phyloP scores from a whole-genome alignment of 2,329 filamentous ascomycete genomes.

The Cordyceps militaris region DNA sequence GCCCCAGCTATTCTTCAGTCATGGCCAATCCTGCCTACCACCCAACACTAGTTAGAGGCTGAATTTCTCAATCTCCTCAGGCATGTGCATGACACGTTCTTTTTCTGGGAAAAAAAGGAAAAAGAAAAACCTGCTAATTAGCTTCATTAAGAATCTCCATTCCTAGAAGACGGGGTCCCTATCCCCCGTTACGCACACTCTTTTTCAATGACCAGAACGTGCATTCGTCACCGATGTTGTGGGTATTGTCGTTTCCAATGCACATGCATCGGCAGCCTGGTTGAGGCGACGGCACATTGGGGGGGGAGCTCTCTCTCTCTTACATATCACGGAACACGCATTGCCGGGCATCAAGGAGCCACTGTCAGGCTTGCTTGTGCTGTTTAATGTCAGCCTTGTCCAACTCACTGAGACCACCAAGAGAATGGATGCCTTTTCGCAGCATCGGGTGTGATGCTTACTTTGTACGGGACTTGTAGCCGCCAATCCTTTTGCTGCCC shows the following conservation, averaged over 20 bases:
- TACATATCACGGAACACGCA: neutral
- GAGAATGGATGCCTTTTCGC: neutral
- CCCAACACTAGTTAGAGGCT: neutral
- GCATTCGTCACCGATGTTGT: too few species aligned
- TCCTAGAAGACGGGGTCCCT: neutral
- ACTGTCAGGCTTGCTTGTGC: neutral
- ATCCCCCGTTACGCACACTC: neutral
- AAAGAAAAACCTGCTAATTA: too few species aligned
- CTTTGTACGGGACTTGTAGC: neutral
- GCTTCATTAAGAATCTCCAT: neutral
- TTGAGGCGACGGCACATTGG: neutral
- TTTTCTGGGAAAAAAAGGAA: neutral
- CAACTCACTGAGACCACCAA: too few species aligned
- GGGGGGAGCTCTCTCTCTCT: neutral
- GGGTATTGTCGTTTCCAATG: neutral
- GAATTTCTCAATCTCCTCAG: conserved; percentile 1
- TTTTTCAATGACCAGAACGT: neutral
- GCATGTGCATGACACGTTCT: conserved; percentile 1
- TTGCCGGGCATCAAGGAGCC: neutral
- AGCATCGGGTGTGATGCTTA: neutral
- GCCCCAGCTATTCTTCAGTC: neutral
- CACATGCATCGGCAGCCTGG: neutral
- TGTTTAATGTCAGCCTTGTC: neutral
- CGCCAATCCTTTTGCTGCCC: neutral
- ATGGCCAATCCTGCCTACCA: neutral